Conservation (phyloP, 371 early-diverging fungal genomes). For the Lichtheimia hyalospora region DNA sequence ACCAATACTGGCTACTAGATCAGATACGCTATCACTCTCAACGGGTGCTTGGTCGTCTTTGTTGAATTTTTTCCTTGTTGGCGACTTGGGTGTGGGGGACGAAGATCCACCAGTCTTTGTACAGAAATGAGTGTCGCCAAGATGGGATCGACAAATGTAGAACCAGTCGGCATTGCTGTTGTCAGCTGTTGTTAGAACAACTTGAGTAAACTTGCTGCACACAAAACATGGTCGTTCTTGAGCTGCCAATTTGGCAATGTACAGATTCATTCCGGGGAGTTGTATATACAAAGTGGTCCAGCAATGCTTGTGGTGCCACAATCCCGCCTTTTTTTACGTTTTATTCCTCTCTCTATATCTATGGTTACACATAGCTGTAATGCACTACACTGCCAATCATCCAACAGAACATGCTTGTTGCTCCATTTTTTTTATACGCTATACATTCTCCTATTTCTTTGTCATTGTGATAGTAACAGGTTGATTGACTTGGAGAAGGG, state of each 20-base stretch:
- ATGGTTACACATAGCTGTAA: too few relatives aligned
- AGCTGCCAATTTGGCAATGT: slow-evolving; percentile 51
- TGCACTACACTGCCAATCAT: too few relatives aligned
- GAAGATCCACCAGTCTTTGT: slow-evolving; percentile 28
- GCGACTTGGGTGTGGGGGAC: slow-evolving; percentile 9
- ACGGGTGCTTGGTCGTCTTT: slow-evolving; percentile 14
- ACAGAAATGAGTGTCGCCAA: slow-evolving; percentile 47
- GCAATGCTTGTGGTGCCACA: too few relatives aligned
- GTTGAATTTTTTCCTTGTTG: slow-evolving; percentile 12
- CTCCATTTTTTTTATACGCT: too few relatives aligned
- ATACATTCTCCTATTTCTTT: too few relatives aligned
- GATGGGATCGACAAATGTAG: slow-evolving; percentile 47
- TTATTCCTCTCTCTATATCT: too few relatives aligned
- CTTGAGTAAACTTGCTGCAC: slow-evolving; percentile 56
- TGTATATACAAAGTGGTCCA: too few relatives aligned
- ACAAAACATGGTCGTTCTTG: slow-evolving; percentile 61
- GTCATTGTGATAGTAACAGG: too few relatives aligned
- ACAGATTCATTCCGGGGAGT: slow-evolving; percentile 31
- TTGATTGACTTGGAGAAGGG: too few relatives aligned
- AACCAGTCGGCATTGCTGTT: slow-evolving; percentile 60
- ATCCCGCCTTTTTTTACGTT: too few relatives aligned
- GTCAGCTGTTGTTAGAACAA: slow-evolving; percentile 55
- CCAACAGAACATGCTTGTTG: too few relatives aligned
- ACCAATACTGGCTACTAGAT: slow-evolving; percentile 42
- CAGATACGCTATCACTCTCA: slow-evolving; percentile 46